These are phyloP conservation scores for Kwoniella shandongensis DNA, from an alignment of 768 basidiomycete genomes.

Conservation along the genomic window DNA sequence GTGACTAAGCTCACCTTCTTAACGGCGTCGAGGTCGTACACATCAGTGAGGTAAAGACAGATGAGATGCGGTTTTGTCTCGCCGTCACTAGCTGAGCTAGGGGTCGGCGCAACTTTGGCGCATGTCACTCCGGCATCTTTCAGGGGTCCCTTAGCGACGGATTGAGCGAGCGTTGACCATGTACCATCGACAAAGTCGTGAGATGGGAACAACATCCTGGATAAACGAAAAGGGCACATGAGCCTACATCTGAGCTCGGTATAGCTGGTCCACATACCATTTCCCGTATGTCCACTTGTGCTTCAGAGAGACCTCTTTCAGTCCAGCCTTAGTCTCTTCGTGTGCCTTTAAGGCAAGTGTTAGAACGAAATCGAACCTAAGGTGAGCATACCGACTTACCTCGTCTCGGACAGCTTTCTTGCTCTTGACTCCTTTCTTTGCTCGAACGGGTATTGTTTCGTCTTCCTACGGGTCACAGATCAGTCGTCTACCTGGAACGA, in stretches of 20 bases:
- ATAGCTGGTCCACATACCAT: constrained; percentile 36
- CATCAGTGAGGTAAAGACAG: constrained; percentile 29
- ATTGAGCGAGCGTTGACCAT: constrained; percentile 24
- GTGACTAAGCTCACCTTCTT: constrained; percentile 16
- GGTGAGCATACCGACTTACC: constrained; percentile 3
- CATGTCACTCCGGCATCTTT: constrained; percentile 22
- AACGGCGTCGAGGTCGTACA: constrained; percentile 17
- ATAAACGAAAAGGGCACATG: not conserved
- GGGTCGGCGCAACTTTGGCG: constrained; percentile 28
- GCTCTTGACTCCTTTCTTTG: constrained; percentile 24
- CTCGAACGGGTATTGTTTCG: constrained; percentile 18
- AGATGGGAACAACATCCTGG: constrained; percentile 25
- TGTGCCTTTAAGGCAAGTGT: constrained; percentile 18
- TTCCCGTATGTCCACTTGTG: constrained; percentile 29
- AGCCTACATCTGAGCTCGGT: too few relatives aligned
- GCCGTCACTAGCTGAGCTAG: not conserved
- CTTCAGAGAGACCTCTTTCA: constrained; percentile 14
- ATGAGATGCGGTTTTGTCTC: constrained; percentile 20
- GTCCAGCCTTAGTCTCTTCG: constrained; percentile 10
- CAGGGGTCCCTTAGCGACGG: constrained; percentile 31
- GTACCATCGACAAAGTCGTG: constrained; percentile 22
- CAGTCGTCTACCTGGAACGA: not conserved
- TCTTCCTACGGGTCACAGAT: constrained; percentile 9
- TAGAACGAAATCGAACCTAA: not conserved
- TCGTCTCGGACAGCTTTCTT: constrained; percentile 29